These are phyloP conservation scores for Sphenostylis stenocarpa DNA, from an alignment of 306 rosid genomes.

Conservation along the genomic window DNA sequence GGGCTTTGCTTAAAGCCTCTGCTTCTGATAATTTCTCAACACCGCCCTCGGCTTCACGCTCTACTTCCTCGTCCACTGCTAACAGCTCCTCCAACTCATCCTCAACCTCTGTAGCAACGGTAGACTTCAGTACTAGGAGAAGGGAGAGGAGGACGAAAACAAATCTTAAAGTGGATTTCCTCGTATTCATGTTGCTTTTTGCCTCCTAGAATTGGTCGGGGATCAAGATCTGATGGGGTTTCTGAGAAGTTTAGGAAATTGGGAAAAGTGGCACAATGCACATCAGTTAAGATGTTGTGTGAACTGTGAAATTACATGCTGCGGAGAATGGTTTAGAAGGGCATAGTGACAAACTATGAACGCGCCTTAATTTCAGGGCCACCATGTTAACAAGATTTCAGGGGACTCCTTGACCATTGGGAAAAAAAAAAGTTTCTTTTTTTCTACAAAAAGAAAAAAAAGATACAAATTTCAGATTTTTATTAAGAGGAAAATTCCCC, in stretches of 20 bases:
- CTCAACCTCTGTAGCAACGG: conserved; percentile 35
- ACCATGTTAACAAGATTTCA: conserved; percentile 28
- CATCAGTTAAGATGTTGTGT: not conserved
- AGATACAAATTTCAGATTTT: not conserved
- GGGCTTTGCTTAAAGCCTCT: conserved; percentile 74
- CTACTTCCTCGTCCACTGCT: conserved; percentile 80
- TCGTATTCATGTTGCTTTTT: conserved; percentile 37
- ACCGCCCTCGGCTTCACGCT: conserved; percentile 36
- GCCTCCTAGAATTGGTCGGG: conserved; percentile 14
- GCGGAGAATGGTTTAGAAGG: not conserved
- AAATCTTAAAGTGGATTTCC: conserved; percentile 58
- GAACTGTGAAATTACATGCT: conserved; percentile 8
- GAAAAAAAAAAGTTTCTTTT: not conserved
- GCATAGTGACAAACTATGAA: conserved; percentile 13
- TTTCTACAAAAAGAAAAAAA: not conserved
- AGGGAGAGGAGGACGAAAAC: conserved; percentile 51
- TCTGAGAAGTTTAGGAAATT: conserved; percentile 8
- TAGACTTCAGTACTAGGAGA: conserved; percentile 43
- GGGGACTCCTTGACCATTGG: conserved; percentile 11
- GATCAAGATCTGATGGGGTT: conserved; percentile 47
- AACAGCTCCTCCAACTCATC: conserved; percentile 69
- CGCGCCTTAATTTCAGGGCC: conserved; percentile 36
- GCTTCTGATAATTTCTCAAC: conserved; percentile 72
- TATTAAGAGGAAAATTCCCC: not conserved
- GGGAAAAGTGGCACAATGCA: not conserved